Conservation (phyloP, 2,329 filamentous ascomycete genomes). For the Ciborinia camelliae region DNA sequence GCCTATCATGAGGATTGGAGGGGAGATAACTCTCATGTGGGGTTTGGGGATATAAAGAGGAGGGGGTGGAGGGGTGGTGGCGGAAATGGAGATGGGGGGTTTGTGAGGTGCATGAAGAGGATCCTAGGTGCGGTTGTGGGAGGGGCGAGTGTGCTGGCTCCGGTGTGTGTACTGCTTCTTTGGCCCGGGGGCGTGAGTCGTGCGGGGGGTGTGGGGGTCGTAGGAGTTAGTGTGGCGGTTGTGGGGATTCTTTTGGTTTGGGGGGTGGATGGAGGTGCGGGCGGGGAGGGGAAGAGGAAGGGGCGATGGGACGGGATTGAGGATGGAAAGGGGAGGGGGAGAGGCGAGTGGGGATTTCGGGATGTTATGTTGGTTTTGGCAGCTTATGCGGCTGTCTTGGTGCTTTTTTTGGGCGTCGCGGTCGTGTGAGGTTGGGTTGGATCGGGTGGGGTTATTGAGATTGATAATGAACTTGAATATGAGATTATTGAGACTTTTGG, state of each 20-base stretch:
- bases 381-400: conserved; percentile 16
- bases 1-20: conserved; percentile 17
- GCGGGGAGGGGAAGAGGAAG: too few species aligned
- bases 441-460: neutral
- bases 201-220: neutral
- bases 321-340: neutral
- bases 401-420: conserved; percentile 1
- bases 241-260: neutral
- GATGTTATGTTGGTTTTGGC: neutral
- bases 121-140: neutral
- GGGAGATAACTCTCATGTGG: neutral
- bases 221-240: neutral
- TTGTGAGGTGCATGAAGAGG: neutral
- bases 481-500: too few species aligned
- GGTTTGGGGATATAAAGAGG: neutral
- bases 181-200: neutral
- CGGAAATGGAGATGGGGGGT: rapidly evolving
- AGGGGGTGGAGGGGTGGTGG: neutral
- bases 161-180: neutral
- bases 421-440: neutral
- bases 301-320: neutral
- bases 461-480: too few species aligned
- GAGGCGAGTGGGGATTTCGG: neutral
- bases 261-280: neutral
- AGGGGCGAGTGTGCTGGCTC: neutral